Evolutionary conservation across 148 eudicot species (phyloP).

Genomic region (Fagopyrum homotropicum): DNA sequence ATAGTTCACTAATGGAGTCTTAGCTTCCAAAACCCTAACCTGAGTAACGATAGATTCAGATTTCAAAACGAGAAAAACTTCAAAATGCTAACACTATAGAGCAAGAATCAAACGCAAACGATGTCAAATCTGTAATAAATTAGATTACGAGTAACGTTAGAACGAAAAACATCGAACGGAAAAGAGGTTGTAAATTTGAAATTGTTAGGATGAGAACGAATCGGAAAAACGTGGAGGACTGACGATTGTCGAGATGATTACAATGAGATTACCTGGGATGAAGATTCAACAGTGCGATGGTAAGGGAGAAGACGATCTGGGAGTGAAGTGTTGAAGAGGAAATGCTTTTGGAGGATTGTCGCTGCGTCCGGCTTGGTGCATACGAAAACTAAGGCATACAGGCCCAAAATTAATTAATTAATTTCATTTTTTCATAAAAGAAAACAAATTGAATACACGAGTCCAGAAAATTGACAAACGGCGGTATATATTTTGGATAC

Average conservation of each 20-base stretch:
- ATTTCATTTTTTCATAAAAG: too few species aligned
- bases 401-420: too few species aligned
- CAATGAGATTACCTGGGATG: not conserved
- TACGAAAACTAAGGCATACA: not conserved
- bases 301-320: not conserved
- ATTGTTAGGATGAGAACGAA: not conserved
- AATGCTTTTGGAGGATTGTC: not conserved
- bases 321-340: not conserved
- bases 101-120: not conserved
- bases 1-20: constrained; percentile 15
- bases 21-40: constrained; percentile 5
- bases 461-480: too few species aligned
- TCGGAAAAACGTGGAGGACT: not conserved
- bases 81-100: not conserved
- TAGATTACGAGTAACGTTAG: not conserved
- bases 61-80: not conserved
- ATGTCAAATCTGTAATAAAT: not conserved
- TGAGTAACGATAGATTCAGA: not conserved
- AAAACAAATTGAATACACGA: too few species aligned
- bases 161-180: not conserved
- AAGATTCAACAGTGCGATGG: constrained; percentile 1
- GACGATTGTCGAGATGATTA: not conserved
- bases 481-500: too few species aligned
- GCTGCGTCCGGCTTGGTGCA: constrained; percentile 8
- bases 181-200: not conserved